These are phyloP conservation scores for Daldinia vernicosa DNA, from an alignment of 495 filamentous ascomycete genomes.

Conservation along the genomic window DNA sequence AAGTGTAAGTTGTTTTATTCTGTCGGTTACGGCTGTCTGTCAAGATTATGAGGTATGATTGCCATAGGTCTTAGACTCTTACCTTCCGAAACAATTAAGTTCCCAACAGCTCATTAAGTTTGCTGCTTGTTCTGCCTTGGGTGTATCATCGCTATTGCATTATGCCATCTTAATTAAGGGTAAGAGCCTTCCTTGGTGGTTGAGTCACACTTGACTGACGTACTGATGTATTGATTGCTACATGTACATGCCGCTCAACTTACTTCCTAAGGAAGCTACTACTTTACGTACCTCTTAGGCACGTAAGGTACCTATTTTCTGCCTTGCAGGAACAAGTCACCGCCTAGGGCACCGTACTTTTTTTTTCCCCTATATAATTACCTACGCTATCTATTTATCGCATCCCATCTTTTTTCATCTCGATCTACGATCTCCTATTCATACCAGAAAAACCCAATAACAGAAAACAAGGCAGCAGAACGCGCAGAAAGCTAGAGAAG, in stretches of 20 bases:
- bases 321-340: not conserved
- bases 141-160: not conserved
- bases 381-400: not conserved
- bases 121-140: not conserved
- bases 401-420: not conserved
- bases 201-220: not conserved
- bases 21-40: not conserved
- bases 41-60: not conserved
- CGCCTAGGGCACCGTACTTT: not conserved
- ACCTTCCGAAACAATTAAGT: not conserved
- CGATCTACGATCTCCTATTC: too few species aligned
- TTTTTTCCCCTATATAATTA: not conserved
- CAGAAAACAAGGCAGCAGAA: too few species aligned
- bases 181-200: not conserved
- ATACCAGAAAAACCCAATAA: too few species aligned
- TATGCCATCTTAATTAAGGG: not conserved
- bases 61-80: not conserved
- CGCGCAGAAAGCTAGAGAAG: too few species aligned
- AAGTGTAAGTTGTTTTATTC: not conserved
- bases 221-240: not conserved
- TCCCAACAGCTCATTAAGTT: too few species aligned
- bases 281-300: not conserved
- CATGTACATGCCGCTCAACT: not conserved
- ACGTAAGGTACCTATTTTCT: not conserved
- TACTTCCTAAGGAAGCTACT: not conserved